Conservation (phyloP, 2,329 filamentous ascomycete genomes). For the Zopfia rhizophila region DNA sequence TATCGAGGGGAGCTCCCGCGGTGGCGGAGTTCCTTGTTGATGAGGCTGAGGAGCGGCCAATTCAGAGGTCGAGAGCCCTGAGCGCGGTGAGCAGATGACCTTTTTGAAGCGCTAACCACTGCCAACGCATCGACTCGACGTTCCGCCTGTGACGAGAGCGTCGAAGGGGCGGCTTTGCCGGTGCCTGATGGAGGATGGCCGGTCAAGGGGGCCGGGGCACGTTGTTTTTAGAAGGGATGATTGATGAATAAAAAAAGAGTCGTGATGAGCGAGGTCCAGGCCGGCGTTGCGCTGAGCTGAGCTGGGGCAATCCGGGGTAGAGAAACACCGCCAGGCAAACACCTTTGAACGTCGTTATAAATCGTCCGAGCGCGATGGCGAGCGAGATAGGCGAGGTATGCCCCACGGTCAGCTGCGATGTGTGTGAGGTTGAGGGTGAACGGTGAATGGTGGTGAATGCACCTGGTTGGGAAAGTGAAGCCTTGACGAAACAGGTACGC, state of each 20-base stretch:
- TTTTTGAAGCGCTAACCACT: conserved; percentile 45
- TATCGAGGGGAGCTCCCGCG: conserved; percentile 47
- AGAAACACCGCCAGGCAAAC: too few relatives aligned
- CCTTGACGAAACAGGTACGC: too few relatives aligned
- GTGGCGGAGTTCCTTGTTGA: conserved; percentile 46
- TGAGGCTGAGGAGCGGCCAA: conserved; percentile 49
- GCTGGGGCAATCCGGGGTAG: conserved; percentile 32
- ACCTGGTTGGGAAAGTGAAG: conserved; percentile 9
- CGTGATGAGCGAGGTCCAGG: conserved; percentile 10
- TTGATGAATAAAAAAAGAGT: conserved; percentile 25
- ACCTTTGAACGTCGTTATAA: too few relatives aligned
- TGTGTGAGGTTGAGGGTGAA: conserved; percentile 27
- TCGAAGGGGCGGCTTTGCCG: conserved; percentile 43
- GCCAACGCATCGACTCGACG: conserved; percentile 51
- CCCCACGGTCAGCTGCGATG: conserved; percentile 29
- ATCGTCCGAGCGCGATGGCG: too few relatives aligned
- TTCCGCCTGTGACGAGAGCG: conserved; percentile 45
- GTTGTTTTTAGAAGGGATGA: conserved; percentile 45
- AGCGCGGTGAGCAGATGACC: conserved; percentile 45
- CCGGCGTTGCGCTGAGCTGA: conserved; percentile 25
- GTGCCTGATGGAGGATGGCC: conserved; percentile 45
- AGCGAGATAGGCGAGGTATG: conserved; percentile 25
- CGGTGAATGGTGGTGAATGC: conserved; percentile 15
- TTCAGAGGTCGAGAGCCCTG: conserved; percentile 35
- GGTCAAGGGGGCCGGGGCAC: conserved; percentile 29